Conservation (phyloP, 2,329 filamentous ascomycete species). For the Pseudocercospora fuligena region DNA sequence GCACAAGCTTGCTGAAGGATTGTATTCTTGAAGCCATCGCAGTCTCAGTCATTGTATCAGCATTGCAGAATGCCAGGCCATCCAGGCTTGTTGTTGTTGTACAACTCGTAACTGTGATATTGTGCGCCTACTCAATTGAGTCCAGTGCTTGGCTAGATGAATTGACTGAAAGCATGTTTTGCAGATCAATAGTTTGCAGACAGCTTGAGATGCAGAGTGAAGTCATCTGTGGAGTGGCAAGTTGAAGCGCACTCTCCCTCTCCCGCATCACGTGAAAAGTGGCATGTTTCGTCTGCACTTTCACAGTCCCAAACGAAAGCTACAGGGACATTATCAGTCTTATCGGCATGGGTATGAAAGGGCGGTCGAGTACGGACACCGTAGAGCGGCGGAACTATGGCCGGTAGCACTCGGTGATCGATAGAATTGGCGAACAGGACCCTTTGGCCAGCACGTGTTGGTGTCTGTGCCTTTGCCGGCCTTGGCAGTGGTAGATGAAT, state of each 20-base stretch:
- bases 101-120: background rate
- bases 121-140: background rate
- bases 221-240: background rate
- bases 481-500: too few species aligned
- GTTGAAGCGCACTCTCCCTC: too few species aligned
- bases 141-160: background rate
- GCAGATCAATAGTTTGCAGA: background rate
- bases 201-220: background rate
- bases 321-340: background rate
- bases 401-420: background rate
- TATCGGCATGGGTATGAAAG: background rate
- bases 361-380: background rate
- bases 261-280: background rate
- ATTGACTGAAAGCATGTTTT: background rate
- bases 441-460: too few species aligned
- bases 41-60: background rate
- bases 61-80: background rate
- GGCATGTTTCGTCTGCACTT: background rate
- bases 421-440: too few species aligned
- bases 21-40: constrained; percentile 24
- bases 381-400: background rate
- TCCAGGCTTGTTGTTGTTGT: background rate
- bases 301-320: background rate
- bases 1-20: constrained; percentile 19
- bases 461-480: too few species aligned